Evolutionary conservation across 768 basidiomycete species (phyloP).

Genomic region (Collybia nuda): DNA sequence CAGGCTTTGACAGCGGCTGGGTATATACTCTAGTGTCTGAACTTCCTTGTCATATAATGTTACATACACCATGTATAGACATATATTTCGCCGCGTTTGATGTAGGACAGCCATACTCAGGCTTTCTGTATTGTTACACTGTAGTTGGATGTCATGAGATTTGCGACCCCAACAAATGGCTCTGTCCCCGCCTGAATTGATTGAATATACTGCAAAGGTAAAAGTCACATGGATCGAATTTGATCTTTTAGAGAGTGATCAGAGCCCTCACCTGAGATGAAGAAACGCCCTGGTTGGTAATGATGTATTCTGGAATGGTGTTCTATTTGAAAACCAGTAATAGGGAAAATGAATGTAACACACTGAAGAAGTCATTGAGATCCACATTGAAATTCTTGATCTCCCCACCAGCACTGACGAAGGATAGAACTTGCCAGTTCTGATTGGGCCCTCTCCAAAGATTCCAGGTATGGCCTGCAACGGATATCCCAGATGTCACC

Average conservation of each 20-base stretch:
- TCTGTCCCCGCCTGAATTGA: constrained; percentile 56
- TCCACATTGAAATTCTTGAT: constrained; percentile 52
- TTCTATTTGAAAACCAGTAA: background rate
- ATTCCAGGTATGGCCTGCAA: constrained; percentile 55
- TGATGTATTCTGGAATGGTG: constrained; percentile 39
- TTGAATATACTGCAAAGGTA: constrained; percentile 43
- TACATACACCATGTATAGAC: no score
- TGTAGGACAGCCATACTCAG: no score
- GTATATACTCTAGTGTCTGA: constrained; percentile 16
- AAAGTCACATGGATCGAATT: background rate
- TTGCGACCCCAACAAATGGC: constrained; percentile 50
- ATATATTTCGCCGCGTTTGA: no score
- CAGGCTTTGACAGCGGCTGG: constrained; percentile 22
- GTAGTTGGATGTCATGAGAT: constrained; percentile 32
- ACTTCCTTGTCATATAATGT: no score
- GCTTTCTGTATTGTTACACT: background rate
- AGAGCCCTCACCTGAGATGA: constrained; percentile 35
- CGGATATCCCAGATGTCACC: constrained; percentile 33
- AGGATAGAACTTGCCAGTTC: constrained; percentile 58
- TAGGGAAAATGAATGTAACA: constrained; percentile 10
- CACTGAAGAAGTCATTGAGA: constrained; percentile 56
- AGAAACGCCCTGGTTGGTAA: constrained; percentile 45
- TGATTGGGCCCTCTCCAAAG: constrained; percentile 54
- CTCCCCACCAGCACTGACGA: constrained; percentile 47
- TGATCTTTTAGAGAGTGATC: background rate